Percentiles rank a stretch among this genome's conserved stretches.
These are phyloP conservation scores for Chrysoporthe cubensis DNA, from an alignment of 2,329 filamentous ascomycete species.

Conservation along the genomic window DNA sequence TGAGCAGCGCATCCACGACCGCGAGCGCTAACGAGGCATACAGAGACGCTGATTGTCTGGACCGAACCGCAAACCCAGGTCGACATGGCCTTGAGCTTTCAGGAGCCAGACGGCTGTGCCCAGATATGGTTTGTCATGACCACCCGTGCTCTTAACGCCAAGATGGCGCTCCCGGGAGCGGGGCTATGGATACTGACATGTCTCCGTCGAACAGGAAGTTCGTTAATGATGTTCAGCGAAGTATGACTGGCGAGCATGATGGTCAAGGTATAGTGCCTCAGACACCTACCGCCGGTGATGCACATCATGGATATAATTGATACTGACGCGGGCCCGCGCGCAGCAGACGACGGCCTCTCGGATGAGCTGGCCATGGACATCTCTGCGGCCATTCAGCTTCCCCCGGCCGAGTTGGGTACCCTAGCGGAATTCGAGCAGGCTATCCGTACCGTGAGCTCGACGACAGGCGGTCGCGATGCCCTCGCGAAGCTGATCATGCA, in stretches of 20 bases:
- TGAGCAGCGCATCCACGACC: conserved; percentile 35
- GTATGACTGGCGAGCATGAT: conserved; percentile 63
- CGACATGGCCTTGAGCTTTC: conserved; percentile 98
- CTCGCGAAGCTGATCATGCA: conserved; percentile 84
- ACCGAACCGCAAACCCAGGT: conserved; percentile 81
- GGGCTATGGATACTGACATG: conserved; percentile 33
- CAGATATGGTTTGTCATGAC: conserved; percentile 74
- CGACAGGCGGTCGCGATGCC: conserved; percentile 78
- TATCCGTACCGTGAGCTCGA: conserved; percentile 78
- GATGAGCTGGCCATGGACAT: conserved; percentile 83
- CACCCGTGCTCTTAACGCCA: neutral
- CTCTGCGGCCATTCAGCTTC: conserved; percentile 71
- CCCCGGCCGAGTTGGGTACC: conserved; percentile 78
- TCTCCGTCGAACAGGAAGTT: conserved; percentile 71
- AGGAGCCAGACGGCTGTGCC: conserved; percentile 92
- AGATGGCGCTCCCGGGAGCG: neutral
- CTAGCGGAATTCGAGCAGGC: conserved; percentile 82
- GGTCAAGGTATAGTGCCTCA: conserved; percentile 60
- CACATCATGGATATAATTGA: conserved; percentile 33
- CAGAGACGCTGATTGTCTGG: conserved; percentile 98
- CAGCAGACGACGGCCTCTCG: conserved; percentile 79
- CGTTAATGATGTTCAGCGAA: conserved; percentile 81
- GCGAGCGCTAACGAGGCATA: conserved; percentile 34
- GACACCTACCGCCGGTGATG: conserved; percentile 12
- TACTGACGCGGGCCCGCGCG: conserved; percentile 2